Percentiles rank a stretch among this genome's conserved stretches.
These are phyloP conservation scores for Phytopythium litorale DNA, from an alignment of 352 stramenopile genomes.

Conservation along the genomic window DNA sequence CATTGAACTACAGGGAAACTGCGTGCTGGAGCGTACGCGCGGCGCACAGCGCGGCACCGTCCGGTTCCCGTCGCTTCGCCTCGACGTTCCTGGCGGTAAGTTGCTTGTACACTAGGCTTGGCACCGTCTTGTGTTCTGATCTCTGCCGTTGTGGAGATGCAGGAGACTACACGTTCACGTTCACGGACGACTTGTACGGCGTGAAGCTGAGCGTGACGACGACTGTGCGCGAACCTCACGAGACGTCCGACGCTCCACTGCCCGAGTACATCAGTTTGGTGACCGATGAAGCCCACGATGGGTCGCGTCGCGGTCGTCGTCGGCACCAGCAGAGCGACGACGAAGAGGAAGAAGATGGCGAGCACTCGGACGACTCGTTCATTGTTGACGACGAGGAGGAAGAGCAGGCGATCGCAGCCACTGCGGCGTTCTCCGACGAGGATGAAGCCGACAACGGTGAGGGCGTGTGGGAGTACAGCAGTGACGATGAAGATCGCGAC, in stretches of 20 bases:
- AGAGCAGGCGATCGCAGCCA: slow-evolving; percentile 12
- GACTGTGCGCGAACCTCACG: slow-evolving; percentile 35
- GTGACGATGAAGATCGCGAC: slow-evolving; percentile 35
- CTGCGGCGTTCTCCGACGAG: slow-evolving; percentile 25
- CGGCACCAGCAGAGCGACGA: slow-evolving; percentile 25
- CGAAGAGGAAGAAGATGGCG: slow-evolving; percentile 31
- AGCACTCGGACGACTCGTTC: slow-evolving; percentile 67
- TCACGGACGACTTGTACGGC: slow-evolving; percentile 58
- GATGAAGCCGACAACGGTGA: slow-evolving; percentile 19
- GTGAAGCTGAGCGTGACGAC: slow-evolving; percentile 54
- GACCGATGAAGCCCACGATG: slow-evolving; percentile 26
- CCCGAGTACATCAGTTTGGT: slow-evolving; percentile 28
- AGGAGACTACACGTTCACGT: slow-evolving; percentile 74
- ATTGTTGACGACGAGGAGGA: slow-evolving; percentile 53
- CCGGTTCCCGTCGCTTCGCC: slow-evolving; percentile 48
- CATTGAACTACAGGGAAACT: slow-evolving; percentile 31
- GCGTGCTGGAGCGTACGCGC: slow-evolving; percentile 54
- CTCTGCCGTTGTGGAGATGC: slow-evolving; percentile 2
- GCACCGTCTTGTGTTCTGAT: slow-evolving; percentile 1
- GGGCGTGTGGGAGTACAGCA: slow-evolving; percentile 16
- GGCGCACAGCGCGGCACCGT: slow-evolving; percentile 45
- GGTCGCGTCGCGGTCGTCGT: slow-evolving; percentile 15
- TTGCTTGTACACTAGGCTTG: neutral
- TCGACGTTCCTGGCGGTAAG: slow-evolving; percentile 64
- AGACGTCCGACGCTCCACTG: slow-evolving; percentile 37